Percentiles rank a stretch among this genome's conserved stretches.
phyloP scores from a whole-genome alignment of 768 basidiomycete species.

The Tremella fuciformis region DNA sequence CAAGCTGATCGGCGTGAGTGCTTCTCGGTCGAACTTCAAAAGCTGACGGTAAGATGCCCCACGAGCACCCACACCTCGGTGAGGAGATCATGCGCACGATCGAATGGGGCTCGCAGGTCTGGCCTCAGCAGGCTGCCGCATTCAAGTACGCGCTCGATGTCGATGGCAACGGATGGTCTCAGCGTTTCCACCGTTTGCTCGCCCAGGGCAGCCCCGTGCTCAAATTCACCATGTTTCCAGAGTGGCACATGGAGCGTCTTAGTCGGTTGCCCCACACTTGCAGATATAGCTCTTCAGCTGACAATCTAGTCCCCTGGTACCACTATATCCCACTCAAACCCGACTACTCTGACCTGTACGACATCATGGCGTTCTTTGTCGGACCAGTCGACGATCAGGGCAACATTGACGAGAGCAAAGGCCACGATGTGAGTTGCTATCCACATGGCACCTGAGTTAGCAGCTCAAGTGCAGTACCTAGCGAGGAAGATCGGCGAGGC shows the following conservation, averaged over 20 bases:
- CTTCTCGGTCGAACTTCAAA: too few species aligned
- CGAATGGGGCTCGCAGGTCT: constrained; percentile 58
- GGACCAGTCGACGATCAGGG: constrained; percentile 56
- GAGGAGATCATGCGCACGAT: constrained; percentile 56
- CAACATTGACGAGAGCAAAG: constrained; percentile 56
- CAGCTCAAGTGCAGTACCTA: constrained; percentile 33
- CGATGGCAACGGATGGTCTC: constrained; percentile 61
- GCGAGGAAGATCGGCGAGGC: constrained; percentile 50
- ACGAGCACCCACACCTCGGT: constrained; percentile 53
- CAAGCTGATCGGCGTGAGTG: constrained; percentile 51
- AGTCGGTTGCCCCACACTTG: constrained; percentile 16
- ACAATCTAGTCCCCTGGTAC: constrained; percentile 60
- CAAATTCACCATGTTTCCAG: constrained; percentile 70
- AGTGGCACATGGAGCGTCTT: constrained; percentile 59
- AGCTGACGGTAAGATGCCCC: constrained; percentile 51
- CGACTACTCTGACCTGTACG: constrained; percentile 67
- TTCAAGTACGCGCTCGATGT: constrained; percentile 59
- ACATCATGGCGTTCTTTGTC: constrained; percentile 70
- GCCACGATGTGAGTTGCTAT: constrained; percentile 58
- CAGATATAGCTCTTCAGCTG: constrained; percentile 3
- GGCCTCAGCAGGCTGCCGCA: constrained; percentile 57
- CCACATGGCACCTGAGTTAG: not conserved
- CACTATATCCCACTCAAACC: constrained; percentile 69
- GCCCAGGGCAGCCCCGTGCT: constrained; percentile 64
- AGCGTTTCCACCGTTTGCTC: constrained; percentile 66